phyloP scores from a whole-genome alignment of 306 rosid species.

The Quercus agrifolia region DNA sequence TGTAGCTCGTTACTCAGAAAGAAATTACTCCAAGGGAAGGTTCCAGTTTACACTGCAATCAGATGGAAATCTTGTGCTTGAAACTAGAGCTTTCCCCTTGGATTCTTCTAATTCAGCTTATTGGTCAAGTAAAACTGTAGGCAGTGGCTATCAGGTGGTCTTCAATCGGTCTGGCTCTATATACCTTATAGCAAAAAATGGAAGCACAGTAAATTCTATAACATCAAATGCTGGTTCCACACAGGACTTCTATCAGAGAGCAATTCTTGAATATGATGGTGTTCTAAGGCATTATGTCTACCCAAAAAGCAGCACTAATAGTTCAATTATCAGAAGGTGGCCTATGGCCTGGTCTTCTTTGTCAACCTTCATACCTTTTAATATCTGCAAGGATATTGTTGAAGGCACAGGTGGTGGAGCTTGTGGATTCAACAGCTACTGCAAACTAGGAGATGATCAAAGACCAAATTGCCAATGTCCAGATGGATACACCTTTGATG shows the following conservation, averaged over 20 bases:
- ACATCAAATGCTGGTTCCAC: background rate
- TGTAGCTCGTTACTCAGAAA: no score
- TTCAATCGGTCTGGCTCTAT: slow-evolving; percentile 44
- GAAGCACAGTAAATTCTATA: background rate
- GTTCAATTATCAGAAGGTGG: background rate
- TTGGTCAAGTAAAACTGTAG: background rate
- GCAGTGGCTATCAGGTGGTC: slow-evolving; percentile 13
- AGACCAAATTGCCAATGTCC: slow-evolving; percentile 32
- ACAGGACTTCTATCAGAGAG: slow-evolving; percentile 41
- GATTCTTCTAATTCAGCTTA: slow-evolving; percentile 4
- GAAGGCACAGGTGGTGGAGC: no score
- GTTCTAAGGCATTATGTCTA: slow-evolving; percentile 48
- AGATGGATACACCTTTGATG: slow-evolving; percentile 7
- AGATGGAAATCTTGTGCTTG: slow-evolving; percentile 19
- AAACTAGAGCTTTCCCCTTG: slow-evolving; percentile 39
- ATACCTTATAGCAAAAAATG: slow-evolving; percentile 18
- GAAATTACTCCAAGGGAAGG: no score
- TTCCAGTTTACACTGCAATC: background rate
- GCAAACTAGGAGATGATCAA: background rate
- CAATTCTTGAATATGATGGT: slow-evolving; percentile 55
- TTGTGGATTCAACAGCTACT: slow-evolving; percentile 4
- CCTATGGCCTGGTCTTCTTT: background rate
- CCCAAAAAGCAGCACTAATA: slow-evolving; percentile 13
- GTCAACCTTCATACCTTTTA: background rate
- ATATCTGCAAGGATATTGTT: background rate